Percentiles rank a stretch among this genome's conserved stretches.
Conservation (phyloP, 352 stramenopile genomes). For the Globisporangium megalacanthum region DNA sequence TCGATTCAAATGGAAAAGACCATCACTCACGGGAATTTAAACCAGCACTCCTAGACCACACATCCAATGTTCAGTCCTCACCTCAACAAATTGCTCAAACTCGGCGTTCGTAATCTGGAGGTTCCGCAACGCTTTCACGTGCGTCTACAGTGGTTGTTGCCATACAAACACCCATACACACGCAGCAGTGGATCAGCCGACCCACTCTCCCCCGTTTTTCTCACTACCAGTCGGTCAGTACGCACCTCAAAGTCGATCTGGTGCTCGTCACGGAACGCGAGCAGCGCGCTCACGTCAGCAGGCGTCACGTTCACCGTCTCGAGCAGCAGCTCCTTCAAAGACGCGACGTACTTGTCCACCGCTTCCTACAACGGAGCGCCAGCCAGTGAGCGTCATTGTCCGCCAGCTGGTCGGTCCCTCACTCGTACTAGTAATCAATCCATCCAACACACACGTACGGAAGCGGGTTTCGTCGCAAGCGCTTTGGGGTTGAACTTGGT, state of each 20-base stretch:
- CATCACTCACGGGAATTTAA: too few species aligned
- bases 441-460: slow-evolving; percentile 11
- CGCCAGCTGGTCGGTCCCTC: neutral
- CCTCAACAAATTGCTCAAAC: slow-evolving; percentile 74
- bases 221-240: too few species aligned
- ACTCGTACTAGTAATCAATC: neutral
- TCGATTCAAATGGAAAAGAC: neutral
- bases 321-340: slow-evolving; percentile 50
- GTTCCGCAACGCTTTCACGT: slow-evolving; percentile 64
- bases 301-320: slow-evolving; percentile 41
- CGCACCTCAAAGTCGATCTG: slow-evolving; percentile 64
- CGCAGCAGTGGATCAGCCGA: neutral
- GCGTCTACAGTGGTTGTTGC: slow-evolving; percentile 29
- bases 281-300: slow-evolving; percentile 41
- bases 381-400: neutral
- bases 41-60: neutral
- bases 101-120: slow-evolving; percentile 80
- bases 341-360: slow-evolving; percentile 44
- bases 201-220: neutral
- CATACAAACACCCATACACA: neutral
- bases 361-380: slow-evolving; percentile 17
- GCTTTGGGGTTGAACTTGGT: slow-evolving; percentile 77
- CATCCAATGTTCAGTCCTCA: slow-evolving; percentile 6
- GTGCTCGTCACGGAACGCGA: slow-evolving; percentile 51
- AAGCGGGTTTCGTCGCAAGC: slow-evolving; percentile 32